Conservation (phyloP, 352 stramenopile species). For the Pythium plurisporium region DNA sequence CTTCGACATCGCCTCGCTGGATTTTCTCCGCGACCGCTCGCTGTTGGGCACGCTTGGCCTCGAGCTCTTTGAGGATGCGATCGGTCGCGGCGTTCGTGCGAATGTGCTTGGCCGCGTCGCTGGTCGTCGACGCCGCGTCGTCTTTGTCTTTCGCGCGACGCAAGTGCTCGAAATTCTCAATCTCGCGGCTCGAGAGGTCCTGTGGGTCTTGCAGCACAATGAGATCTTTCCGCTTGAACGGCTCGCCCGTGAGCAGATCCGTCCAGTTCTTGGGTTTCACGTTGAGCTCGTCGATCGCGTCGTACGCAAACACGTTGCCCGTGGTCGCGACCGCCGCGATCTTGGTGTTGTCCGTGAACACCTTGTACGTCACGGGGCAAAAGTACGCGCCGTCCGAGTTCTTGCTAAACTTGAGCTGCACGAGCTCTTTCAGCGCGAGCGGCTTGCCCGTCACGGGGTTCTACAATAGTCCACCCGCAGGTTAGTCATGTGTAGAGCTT, state of each 20-base stretch:
- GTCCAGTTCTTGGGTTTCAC: conserved; percentile 97
- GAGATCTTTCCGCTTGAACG: conserved; percentile 92
- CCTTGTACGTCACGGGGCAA: conserved; percentile 97
- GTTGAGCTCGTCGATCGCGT: conserved; percentile 98
- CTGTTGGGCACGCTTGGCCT: conserved; percentile 57
- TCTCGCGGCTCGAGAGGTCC: conserved; percentile 89
- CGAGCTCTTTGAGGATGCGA: conserved; percentile 77
- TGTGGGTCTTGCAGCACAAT: conserved; percentile 95
- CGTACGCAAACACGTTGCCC: conserved; percentile 96
- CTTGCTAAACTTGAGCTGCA: conserved; percentile 84
- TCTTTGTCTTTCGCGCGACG: conserved; percentile 35
- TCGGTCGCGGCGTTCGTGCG: conserved; percentile 79
- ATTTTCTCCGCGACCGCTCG: conserved; percentile 68
- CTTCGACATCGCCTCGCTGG: conserved; percentile 40
- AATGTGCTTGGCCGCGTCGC: conserved; percentile 47
- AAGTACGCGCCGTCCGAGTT: conserved; percentile 77
- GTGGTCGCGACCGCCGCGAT: conserved; percentile 75
- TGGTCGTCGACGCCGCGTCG: not conserved
- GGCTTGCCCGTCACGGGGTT: conserved; percentile 94
- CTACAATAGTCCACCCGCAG: no score
- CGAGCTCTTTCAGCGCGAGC: conserved; percentile 92
- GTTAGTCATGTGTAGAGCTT: no score
- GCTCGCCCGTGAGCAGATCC: conserved; percentile 92
- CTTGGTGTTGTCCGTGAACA: conserved; percentile 87
- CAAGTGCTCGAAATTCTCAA: conserved; percentile 97